phyloP scores from a whole-genome alignment of 176 grass and related monocot genomes.

The Aechmea fasciata region DNA sequence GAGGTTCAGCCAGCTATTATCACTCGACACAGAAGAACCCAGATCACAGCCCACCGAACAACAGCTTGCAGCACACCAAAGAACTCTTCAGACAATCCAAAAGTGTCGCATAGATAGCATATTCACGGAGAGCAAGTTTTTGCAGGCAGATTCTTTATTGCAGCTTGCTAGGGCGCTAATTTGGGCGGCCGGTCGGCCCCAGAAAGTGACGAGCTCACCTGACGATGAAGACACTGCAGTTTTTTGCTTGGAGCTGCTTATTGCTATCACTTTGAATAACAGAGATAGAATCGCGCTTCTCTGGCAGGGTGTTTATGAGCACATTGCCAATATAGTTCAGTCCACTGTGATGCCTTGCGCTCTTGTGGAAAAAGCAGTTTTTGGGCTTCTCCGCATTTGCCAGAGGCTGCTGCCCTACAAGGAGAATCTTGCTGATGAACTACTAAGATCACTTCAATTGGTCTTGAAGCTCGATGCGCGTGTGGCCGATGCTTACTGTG shows the following conservation, averaged over 20 bases:
- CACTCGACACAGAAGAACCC: conserved; percentile 94
- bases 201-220: conserved; percentile 65
- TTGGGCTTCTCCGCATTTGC: conserved; percentile 92
- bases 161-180: conserved; percentile 87
- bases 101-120: conserved; percentile 92
- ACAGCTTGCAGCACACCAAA: conserved; percentile 92
- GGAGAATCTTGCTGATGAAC: conserved; percentile 86
- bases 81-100: conserved; percentile 91
- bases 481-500: conserved; percentile 93
- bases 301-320: conserved; percentile 95
- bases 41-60: conserved; percentile 92
- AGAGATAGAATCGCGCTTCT: conserved; percentile 86
- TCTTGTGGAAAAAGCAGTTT: conserved; percentile 94
- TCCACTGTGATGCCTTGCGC: conserved; percentile 86
- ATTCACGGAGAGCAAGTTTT: conserved; percentile 91
- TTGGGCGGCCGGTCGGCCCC: conserved; percentile 85
- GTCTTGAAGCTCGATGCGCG: conserved; percentile 89
- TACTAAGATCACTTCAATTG: conserved; percentile 83
- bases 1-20: conserved; percentile 93
- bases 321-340: conserved; percentile 94
- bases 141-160: conserved; percentile 78
- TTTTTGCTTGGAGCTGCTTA: conserved; percentile 94
- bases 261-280: conserved; percentile 87
- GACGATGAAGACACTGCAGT: conserved; percentile 97
- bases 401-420: conserved; percentile 94